These are phyloP conservation scores for Dendrocalamus latiflorus DNA, from an alignment of 202 grass and related monocot species.

Conservation along the genomic window DNA sequence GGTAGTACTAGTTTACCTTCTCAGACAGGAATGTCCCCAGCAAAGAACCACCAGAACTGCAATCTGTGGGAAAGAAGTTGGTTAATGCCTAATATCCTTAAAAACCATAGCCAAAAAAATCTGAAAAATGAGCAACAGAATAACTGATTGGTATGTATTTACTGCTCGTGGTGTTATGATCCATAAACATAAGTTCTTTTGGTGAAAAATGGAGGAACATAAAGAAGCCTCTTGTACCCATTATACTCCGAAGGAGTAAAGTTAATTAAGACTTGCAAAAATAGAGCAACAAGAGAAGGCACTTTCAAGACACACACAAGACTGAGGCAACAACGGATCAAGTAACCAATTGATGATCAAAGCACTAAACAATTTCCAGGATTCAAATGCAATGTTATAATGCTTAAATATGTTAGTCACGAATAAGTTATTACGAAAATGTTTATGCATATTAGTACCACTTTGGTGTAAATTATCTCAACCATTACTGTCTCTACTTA, in stretches of 20 bases:
- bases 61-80: conserved; percentile 45
- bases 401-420: background rate
- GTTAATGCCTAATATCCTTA: background rate
- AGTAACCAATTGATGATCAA: background rate
- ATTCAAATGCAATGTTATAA: background rate
- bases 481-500: background rate
- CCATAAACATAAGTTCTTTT: background rate
- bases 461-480: background rate
- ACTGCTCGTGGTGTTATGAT: background rate
- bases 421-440: background rate
- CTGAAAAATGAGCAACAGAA: background rate
- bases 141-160: background rate
- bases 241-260: background rate
- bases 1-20: conserved; percentile 32
- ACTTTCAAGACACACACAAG: background rate
- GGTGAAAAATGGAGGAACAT: background rate
- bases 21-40: conserved; percentile 90
- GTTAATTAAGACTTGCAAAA: background rate
- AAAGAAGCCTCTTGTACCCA: background rate
- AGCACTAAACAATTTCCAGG: background rate
- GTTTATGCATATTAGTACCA: background rate
- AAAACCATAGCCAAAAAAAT: background rate
- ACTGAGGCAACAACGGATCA: background rate
- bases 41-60: conserved; percentile 93
- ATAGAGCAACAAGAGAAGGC: conserved; percentile 1